A percentile compares a stretch with the other conserved stretches of the same genome.
phyloP scores from a whole-genome alignment of 2,329 filamentous ascomycete species.

The Sclerotinia spermophila region DNA sequence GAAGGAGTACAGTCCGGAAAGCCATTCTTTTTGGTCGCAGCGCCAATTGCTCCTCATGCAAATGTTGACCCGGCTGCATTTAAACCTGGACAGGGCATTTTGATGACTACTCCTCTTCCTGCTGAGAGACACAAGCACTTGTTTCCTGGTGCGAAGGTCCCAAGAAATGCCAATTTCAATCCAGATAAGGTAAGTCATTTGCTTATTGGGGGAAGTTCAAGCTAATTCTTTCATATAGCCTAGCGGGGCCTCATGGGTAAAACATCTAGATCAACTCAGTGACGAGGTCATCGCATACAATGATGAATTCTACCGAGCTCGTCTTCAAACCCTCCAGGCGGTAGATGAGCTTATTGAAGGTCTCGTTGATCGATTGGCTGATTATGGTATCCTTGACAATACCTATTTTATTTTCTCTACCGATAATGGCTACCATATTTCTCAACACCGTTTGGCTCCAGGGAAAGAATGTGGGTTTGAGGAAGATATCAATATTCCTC shows the following conservation, averaged over 20 bases:
- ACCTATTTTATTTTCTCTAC: slow-evolving; percentile 60
- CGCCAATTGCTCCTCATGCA: slow-evolving; percentile 64
- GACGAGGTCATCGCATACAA: slow-evolving; percentile 44
- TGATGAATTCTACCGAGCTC: slow-evolving; percentile 50
- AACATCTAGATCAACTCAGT: slow-evolving; percentile 41
- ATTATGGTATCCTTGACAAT: slow-evolving; percentile 40
- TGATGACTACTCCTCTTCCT: slow-evolving; percentile 51
- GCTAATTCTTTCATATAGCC: slow-evolving; percentile 31
- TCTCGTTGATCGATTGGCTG: slow-evolving; percentile 44
- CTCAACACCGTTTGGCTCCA: slow-evolving; percentile 48
- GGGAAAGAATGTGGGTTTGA: slow-evolving; percentile 51
- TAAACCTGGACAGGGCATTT: slow-evolving; percentile 11
- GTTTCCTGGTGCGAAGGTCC: slow-evolving; percentile 57
- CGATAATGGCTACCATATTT: slow-evolving; percentile 51
- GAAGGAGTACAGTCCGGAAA: slow-evolving; percentile 51
- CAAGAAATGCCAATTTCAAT: slow-evolving; percentile 64
- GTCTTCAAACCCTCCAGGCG: slow-evolving; percentile 50
- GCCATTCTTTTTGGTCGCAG: slow-evolving; percentile 65
- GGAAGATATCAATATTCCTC: slow-evolving; percentile 49
- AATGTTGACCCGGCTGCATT: slow-evolving; percentile 39
- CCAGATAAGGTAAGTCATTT: slow-evolving; percentile 48
- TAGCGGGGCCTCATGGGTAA: slow-evolving; percentile 48
- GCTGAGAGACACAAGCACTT: slow-evolving; percentile 59
- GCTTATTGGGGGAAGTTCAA: background rate
- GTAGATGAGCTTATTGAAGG: slow-evolving; percentile 54